Evolutionary conservation across 176 grass and related monocot species (phyloP).

Genomic region (Dactylis glomerata): DNA sequence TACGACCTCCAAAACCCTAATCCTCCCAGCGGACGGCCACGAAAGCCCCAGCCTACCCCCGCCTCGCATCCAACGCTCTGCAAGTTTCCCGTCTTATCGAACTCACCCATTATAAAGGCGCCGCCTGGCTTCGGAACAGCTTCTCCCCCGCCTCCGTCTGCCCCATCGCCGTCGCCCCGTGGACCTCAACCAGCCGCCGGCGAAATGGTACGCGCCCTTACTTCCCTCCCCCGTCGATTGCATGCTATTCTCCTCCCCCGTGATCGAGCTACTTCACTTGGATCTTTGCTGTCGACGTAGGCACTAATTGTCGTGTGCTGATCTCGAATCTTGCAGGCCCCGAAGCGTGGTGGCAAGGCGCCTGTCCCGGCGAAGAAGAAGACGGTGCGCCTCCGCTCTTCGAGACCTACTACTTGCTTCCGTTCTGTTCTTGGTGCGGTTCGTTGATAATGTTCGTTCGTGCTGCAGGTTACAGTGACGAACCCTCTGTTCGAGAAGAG

Average conservation of each 20-base stretch:
- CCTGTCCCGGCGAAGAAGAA: conserved; percentile 38
- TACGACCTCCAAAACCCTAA: conserved; percentile 24
- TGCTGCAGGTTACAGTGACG: conserved; percentile 56
- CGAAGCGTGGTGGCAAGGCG: conserved; percentile 29
- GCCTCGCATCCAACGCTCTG: conserved; percentile 4
- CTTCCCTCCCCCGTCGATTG: too few species aligned
- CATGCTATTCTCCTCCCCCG: too few species aligned
- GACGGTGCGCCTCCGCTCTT: neutral
- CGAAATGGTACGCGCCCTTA: conserved; percentile 18
- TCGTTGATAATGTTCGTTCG: neutral
- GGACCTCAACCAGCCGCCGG: neutral
- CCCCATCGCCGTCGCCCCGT: neutral
- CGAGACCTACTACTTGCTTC: too few species aligned
- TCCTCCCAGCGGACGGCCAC: neutral
- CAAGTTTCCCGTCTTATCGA: neutral
- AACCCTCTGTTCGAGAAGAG: conserved; percentile 94
- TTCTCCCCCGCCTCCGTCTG: neutral
- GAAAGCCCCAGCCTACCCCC: neutral
- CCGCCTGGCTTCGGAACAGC: neutral
- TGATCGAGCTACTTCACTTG: neutral
- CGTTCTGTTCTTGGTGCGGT: neutral
- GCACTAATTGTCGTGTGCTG: neutral
- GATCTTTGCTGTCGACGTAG: neutral
- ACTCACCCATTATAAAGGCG: neutral
- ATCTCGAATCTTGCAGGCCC: conserved; percentile 25